A percentile compares a stretch with the other conserved stretches of the same genome.
Conservation (phyloP, 225 moss, liverwort and hornwort species). For the Physcomitrium patens region DNA sequence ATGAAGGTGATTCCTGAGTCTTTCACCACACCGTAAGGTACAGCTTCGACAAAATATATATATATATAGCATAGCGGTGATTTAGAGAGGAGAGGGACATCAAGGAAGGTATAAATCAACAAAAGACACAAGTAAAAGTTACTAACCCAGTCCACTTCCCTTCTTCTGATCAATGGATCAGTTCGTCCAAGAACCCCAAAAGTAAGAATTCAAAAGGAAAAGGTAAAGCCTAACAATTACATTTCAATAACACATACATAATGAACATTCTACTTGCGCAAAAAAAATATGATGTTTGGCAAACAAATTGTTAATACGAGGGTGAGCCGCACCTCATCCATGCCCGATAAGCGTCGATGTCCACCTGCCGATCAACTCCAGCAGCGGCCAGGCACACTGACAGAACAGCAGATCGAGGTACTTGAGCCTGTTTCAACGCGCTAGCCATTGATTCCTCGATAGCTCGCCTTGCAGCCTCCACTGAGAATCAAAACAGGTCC, state of each 20-base stretch:
- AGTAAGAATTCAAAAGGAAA: constrained; percentile 16
- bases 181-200: neutral
- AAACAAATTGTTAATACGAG: neutral
- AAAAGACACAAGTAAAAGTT: neutral
- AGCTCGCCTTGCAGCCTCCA: constrained; percentile 68
- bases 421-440: constrained; percentile 62
- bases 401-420: constrained; percentile 65
- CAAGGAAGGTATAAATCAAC: constrained; percentile 5
- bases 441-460: constrained; percentile 85
- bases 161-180: neutral
- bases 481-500: constrained; percentile 41
- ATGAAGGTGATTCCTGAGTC: constrained; percentile 8
- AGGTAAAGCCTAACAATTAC: neutral
- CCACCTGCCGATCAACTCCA: constrained; percentile 73
- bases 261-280: constrained; percentile 9
- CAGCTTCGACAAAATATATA: neutral
- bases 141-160: neutral
- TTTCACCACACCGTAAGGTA: constrained; percentile 1
- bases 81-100: neutral
- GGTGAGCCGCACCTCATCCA: constrained; percentile 70
- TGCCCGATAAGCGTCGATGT: constrained; percentile 67
- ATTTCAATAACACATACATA: constrained; percentile 13
- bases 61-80: neutral
- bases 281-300: constrained; percentile 2
- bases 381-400: constrained; percentile 88